These are phyloP conservation scores for Sphagnum fallax DNA, from an alignment of 228 moss, liverwort and hornwort species.

Conservation along the genomic window DNA sequence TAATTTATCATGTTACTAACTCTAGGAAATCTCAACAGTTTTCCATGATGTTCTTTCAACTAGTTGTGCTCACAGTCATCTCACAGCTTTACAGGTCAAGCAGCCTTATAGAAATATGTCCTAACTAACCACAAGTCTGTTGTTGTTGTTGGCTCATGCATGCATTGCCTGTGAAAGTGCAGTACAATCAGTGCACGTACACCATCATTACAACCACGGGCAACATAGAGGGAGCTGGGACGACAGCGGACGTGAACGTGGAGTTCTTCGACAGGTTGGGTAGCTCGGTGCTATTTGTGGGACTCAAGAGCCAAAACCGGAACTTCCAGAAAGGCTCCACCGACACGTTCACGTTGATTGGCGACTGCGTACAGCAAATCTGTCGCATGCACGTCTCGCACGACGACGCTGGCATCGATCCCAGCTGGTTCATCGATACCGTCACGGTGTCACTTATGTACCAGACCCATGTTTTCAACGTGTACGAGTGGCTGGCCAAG, in stretches of 20 bases:
- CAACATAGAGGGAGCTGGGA: constrained; percentile 44
- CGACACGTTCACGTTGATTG: constrained; percentile 58
- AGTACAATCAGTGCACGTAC: constrained; percentile 62
- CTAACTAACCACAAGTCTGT: background rate
- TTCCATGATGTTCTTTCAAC: background rate
- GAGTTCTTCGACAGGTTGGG: constrained; percentile 58
- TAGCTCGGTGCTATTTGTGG: constrained; percentile 52
- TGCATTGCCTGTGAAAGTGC: constrained; percentile 1
- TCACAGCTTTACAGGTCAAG: too few species aligned
- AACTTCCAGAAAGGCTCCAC: constrained; percentile 51
- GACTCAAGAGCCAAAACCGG: constrained; percentile 39
- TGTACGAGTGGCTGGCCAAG: constrained; percentile 72
- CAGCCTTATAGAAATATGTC: background rate
- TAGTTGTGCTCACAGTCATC: background rate
- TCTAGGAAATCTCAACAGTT: background rate
- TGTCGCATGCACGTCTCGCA: constrained; percentile 67
- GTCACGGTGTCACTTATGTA: constrained; percentile 45
- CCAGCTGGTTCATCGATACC: constrained; percentile 67
- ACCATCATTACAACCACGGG: constrained; percentile 55
- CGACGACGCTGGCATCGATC: constrained; percentile 40
- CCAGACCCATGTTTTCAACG: constrained; percentile 63
- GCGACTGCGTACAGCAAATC: constrained; percentile 48
- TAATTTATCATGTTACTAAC: background rate
- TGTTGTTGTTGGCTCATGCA: background rate
- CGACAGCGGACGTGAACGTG: constrained; percentile 57